Percentiles rank a stretch among this genome's conserved stretches.
Evolutionary conservation across 345 rosid species (phyloP).

Genomic region (Melaleuca alternifolia): DNA sequence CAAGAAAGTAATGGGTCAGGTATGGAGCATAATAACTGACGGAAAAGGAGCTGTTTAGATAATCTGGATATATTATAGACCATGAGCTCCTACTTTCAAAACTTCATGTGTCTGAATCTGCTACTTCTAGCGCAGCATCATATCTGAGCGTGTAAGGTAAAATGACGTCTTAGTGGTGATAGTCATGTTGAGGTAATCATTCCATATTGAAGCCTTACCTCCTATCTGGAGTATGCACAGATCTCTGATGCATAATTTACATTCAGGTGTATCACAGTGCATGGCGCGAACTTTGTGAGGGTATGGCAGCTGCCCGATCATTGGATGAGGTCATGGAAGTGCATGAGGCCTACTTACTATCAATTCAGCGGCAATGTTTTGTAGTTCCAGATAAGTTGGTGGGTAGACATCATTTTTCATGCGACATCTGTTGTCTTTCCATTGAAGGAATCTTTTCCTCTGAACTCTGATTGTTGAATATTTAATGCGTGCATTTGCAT

Average conservation of each 20-base stretch:
- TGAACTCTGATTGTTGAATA: background rate
- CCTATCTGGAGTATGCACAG: background rate
- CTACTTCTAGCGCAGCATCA: background rate
- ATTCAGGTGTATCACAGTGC: slow-evolving; percentile 92
- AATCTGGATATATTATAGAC: background rate
- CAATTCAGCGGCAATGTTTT: slow-evolving; percentile 94
- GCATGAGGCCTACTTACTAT: slow-evolving; percentile 82
- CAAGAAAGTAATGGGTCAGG: background rate
- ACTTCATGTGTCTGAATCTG: background rate
- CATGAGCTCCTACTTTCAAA: background rate
- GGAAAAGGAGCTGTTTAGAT: background rate
- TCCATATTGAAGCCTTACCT: background rate
- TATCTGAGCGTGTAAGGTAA: background rate
- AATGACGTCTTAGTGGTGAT: background rate
- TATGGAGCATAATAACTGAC: background rate
- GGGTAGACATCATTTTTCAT: background rate
- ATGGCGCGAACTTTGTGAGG: slow-evolving; percentile 94
- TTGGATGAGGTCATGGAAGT: slow-evolving; percentile 94
- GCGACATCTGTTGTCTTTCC: background rate
- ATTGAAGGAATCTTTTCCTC: background rate
- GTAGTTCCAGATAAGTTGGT: slow-evolving; percentile 98
- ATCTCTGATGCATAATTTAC: background rate
- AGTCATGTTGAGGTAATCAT: background rate
- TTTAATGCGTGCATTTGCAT: background rate
- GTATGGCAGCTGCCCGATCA: slow-evolving; percentile 80